Evolutionary conservation across 768 basidiomycete genomes (phyloP), one percentile per base, ranked within the genome.

Genomic region (Psilocybe cubensis): DNA sequence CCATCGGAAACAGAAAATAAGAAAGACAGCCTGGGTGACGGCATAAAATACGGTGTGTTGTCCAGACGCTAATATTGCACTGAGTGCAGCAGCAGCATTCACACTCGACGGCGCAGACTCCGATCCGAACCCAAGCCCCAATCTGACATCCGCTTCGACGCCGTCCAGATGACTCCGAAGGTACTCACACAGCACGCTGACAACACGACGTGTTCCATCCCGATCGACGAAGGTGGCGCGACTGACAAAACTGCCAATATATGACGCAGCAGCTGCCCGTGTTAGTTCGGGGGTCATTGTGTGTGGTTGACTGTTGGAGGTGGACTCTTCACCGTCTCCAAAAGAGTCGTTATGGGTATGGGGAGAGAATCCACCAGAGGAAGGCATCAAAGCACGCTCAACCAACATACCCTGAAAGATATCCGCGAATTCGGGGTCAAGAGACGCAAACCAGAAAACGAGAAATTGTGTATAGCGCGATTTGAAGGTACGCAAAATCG

Each of bases 1-100:
- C 96, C 96, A 98, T 10, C 97, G 80, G 74, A 98, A 99, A 72
- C 97, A 98, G 72, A 99, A 99, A 61, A 99, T 94, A 61, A 98
- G 81, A 69, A 99, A 96, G 9, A 95, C 85, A 0, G 96, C 89
- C 67, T 98, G 97, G 0, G 87, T 76, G 28, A 96, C 89, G 2
- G 96, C 94, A 69, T 98, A 98, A 69, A 98, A 98, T 18, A 96
- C 83, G 24, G 82, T 84, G 63, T 89, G 79, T 53, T 83, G 80
- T n/a, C 69, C 69, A 21, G 66, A 70, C 51, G 64, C 62, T 47
- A 64, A 35, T 55, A 70, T 53, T 58, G 68, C 47, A 65, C 65
- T 46, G 52, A 63, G 52, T 7, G 58, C 49, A n/a, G 60, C 54
- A 28, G 57, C 43, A 25, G 64, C 57, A 46, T 62, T 56, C 24